phyloP scores from a whole-genome alignment of 2,329 filamentous ascomycete species.

The Beauveria sp. region DNA sequence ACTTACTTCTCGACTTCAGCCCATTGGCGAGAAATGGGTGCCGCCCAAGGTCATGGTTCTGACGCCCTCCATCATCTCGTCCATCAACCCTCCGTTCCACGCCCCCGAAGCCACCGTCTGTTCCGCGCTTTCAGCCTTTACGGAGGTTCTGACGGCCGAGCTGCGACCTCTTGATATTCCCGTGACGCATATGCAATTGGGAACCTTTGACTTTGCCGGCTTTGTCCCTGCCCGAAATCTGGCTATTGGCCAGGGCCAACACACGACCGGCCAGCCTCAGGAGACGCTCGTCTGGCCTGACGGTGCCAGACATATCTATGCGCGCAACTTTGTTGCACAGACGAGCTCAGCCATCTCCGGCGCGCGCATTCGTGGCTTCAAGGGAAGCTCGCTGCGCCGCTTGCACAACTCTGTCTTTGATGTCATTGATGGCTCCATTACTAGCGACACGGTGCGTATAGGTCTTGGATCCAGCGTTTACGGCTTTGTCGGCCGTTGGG shows the following conservation, averaged over 20 bases:
- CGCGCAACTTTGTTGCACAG: conserved; percentile 52
- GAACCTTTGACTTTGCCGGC: conserved; percentile 77
- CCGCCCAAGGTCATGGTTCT: conserved; percentile 67
- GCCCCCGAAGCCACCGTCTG: conserved; percentile 81
- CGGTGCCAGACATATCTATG: conserved; percentile 52
- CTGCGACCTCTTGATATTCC: conserved; percentile 67
- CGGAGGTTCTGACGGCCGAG: conserved; percentile 71
- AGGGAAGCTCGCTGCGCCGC: conserved; percentile 65
- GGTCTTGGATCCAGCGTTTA: conserved; percentile 81
- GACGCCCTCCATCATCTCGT: conserved; percentile 73
- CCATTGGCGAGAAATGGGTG: conserved; percentile 40
- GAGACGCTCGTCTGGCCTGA: conserved; percentile 57
- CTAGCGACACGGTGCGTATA: conserved; percentile 61
- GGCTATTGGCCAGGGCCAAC: conserved; percentile 26
- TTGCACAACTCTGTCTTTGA: conserved; percentile 88
- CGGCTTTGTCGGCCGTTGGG: conserved; percentile 74
- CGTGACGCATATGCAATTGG: conserved; percentile 82
- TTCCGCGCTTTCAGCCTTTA: conserved; percentile 79
- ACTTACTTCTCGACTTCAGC: conserved; percentile 54
- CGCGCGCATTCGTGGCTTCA: conserved; percentile 49
- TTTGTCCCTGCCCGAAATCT: conserved; percentile 43
- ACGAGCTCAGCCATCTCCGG: conserved; percentile 48
- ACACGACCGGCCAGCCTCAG: conserved; percentile 35
- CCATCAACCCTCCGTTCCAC: conserved; percentile 71
- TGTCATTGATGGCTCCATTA: conserved; percentile 62